Base-by-base conservation (phyloP, 2,329 filamentous ascomycete genomes). In the Trichoderma polysporum region DNA sequence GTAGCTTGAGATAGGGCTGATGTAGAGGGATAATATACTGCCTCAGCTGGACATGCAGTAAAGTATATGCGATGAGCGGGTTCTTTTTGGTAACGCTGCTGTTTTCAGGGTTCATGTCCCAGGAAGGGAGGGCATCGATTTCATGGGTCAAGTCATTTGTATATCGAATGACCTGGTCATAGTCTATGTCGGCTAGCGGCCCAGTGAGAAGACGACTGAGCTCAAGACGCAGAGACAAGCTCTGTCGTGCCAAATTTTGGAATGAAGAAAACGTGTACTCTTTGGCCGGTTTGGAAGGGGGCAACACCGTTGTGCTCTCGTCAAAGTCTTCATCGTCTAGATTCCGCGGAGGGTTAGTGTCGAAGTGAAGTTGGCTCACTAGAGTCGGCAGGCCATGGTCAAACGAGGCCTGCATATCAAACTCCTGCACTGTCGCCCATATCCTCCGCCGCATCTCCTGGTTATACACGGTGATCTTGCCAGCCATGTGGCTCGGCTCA, bases 21-120 rank as follows among this genome's bases (percentile, higher is more conserved):
- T 88, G 86, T 7, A 89, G 78, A 1, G 86, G 85, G 68, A 88
- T 85, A 67, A 88, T 87, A 76, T 87, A 88, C 72, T 88, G 85
- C 33, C 85, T 79, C 60, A 89, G 79, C 71, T 89, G 86, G 61
- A 89, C 83, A 73, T 88, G 86, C 13, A 89, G 77, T 22, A 88
- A 76, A 0, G 86, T 87, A 74, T 88, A 86, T 19, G 86, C 85
- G 53, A 88, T 81, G 8, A 87, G 78, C 0, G 86, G 85, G 63
- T 85, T 86, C 72, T 85, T 86, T 53, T 80, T 79, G 37, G 77
- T 76, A 59, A 76, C 76, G 35, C 71, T 73, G 60, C 71, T 74
- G 58, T 78, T 77, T 45, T 78, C 75, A 33, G 71, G 69, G 62
- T 79, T 78, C 70, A 79, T 78, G 33, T 76, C 78, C 86, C 86